A percentile compares a stretch with the other conserved stretches of the same genome.
Conservation (phyloP, 75 land plant species). For the Chamaecyparis obtusa region DNA sequence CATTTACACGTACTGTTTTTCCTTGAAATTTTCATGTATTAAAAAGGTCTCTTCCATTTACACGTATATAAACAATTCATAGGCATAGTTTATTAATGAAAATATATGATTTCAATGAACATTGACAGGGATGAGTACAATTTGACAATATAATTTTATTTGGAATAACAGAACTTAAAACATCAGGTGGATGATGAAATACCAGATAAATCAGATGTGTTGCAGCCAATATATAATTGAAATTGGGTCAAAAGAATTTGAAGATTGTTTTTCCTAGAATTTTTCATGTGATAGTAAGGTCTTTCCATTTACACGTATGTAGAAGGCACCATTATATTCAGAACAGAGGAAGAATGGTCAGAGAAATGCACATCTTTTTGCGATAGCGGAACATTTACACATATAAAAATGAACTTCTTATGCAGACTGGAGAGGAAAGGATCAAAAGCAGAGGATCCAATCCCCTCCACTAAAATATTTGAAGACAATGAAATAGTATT, state of each 20-base stretch:
- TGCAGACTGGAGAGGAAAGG: no score
- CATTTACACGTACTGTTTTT: not conserved
- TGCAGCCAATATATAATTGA: no score
- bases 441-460: no score
- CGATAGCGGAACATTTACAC: not conserved
- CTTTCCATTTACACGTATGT: not conserved
- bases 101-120: not conserved
- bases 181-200: not conserved
- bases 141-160: not conserved
- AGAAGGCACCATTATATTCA: not conserved
- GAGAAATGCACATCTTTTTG: no score
- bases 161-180: not conserved
- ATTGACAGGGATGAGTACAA: not conserved
- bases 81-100: not conserved
- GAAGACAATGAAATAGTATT: not conserved
- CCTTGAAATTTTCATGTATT: not conserved
- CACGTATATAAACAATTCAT: not conserved
- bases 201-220: no score
- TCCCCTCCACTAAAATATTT: not conserved
- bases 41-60: not conserved
- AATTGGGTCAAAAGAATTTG: no score
- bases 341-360: no score
- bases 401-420: no score
- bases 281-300: not conserved
- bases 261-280: not conserved